These are phyloP conservation scores for Prunus fruticosa DNA, from an alignment of 306 rosid species.

Conservation along the genomic window DNA sequence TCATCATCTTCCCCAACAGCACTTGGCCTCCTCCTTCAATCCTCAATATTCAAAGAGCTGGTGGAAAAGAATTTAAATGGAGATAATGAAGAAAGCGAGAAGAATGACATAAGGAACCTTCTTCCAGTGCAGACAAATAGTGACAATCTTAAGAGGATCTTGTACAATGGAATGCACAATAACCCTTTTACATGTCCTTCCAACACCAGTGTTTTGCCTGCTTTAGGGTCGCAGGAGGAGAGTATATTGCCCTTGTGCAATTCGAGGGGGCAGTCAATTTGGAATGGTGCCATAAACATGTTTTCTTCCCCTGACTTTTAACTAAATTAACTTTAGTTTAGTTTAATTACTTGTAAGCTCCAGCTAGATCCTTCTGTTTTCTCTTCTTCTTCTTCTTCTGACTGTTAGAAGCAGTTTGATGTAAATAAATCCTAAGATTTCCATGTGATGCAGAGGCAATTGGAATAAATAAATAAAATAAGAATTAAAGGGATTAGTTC, in stretches of 20 bases:
- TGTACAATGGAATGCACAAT: conserved; percentile 21
- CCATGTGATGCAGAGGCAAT: neutral
- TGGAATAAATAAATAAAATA: neutral
- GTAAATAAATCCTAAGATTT: neutral
- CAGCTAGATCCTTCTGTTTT: neutral
- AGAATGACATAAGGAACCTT: conserved; percentile 31
- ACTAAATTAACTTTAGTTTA: conserved; percentile 14
- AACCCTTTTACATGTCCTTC: conserved; percentile 22
- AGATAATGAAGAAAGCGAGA: conserved; percentile 29
- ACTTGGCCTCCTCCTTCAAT: conserved; percentile 72
- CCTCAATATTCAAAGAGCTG: conserved; percentile 65
- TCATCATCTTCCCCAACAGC: conserved; percentile 59
- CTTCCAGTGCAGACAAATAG: conserved; percentile 14
- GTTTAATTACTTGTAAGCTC: neutral
- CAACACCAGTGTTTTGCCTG: conserved; percentile 26
- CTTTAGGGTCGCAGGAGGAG: conserved; percentile 46
- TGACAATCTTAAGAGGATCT: conserved; percentile 28
- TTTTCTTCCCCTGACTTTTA: conserved; percentile 8
- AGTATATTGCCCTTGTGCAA: conserved; percentile 31
- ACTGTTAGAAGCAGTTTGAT: neutral
- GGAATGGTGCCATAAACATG: conserved; percentile 41
- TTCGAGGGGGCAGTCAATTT: conserved; percentile 27
- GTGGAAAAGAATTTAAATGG: conserved; percentile 51
- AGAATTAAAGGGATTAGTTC: neutral
- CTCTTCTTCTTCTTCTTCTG: neutral